These are phyloP conservation scores for Flaveria linearis DNA, from an alignment of 129 eudicot species.

Conservation along the genomic window DNA sequence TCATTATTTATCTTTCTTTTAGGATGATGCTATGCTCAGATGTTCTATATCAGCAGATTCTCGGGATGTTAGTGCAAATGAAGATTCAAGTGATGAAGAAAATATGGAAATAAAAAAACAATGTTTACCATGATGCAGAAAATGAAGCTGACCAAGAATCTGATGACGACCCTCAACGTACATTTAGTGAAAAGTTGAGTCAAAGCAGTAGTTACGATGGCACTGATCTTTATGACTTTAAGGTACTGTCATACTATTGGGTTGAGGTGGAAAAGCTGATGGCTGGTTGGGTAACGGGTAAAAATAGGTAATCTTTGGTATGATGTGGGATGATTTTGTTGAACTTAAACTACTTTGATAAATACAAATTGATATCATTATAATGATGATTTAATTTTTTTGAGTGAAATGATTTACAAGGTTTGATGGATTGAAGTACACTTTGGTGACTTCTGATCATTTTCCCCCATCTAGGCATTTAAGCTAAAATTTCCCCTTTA, in stretches of 20 bases:
- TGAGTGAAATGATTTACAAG: too few relatives aligned
- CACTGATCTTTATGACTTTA: slow-evolving; percentile 88
- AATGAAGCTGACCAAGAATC: slow-evolving; percentile 80
- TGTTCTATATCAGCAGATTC: slow-evolving; percentile 94
- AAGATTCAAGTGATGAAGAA: slow-evolving; percentile 77
- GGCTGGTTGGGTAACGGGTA: too few relatives aligned
- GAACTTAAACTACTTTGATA: too few relatives aligned
- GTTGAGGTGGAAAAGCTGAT: not conserved
- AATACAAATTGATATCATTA: too few relatives aligned
- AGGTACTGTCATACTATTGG: slow-evolving; percentile 49
- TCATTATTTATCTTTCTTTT: slow-evolving; percentile 27
- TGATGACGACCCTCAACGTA: slow-evolving; percentile 72
- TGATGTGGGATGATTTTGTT: too few relatives aligned
- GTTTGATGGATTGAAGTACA: too few relatives aligned
- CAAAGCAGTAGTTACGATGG: slow-evolving; percentile 92
- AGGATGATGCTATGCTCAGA: slow-evolving; percentile 76
- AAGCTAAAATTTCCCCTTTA: too few relatives aligned
- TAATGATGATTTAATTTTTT: too few relatives aligned
- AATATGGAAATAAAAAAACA: slow-evolving; percentile 54
- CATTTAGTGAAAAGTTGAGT: slow-evolving; percentile 85
- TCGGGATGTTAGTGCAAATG: slow-evolving; percentile 79
- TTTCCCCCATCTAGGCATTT: too few relatives aligned
- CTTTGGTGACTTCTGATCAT: too few relatives aligned
- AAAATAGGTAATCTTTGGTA: too few relatives aligned
- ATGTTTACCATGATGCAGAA: slow-evolving; percentile 89